These are phyloP conservation scores for Chytriomyces sp. DNA, from an alignment of 192 early-diverging fungal genomes.

Conservation along the genomic window DNA sequence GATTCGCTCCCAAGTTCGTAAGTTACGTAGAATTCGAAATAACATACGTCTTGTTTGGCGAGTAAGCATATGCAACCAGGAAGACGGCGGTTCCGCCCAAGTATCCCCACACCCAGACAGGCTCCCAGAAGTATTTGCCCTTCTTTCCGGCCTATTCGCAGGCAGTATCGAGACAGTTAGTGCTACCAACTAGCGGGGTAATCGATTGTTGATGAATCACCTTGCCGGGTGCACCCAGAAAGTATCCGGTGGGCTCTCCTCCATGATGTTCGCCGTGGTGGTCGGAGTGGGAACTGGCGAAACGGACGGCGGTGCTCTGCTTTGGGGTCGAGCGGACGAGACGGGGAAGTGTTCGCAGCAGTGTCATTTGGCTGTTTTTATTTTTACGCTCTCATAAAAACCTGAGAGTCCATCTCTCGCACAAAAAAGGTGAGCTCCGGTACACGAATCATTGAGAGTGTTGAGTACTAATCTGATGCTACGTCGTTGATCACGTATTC, in stretches of 20 bases:
- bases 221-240: slow-evolving; percentile 22
- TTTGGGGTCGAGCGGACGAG: neutral
- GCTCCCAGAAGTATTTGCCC: slow-evolving; percentile 52
- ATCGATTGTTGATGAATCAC: neutral
- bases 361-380: no score
- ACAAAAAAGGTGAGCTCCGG: no score
- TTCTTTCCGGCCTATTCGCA: neutral
- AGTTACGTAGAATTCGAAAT: no score
- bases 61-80: slow-evolving; percentile 37
- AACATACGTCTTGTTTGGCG: slow-evolving; percentile 39
- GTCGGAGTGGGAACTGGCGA: slow-evolving; percentile 4
- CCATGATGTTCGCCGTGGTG: slow-evolving; percentile 23
- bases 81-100: slow-evolving; percentile 40
- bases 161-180: no score
- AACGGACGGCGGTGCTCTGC: neutral
- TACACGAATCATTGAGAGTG: neutral
- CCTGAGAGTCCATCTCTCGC: no score
- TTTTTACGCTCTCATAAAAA: no score
- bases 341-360: neutral
- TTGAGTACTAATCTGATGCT: neutral
- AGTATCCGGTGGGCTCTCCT: slow-evolving; percentile 32
- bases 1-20: no score
- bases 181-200: neutral
- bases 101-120: slow-evolving; percentile 49
- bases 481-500: no score